Evolutionary conservation across 768 basidiomycete species (phyloP).

Genomic region (Suillus weaverae): DNA sequence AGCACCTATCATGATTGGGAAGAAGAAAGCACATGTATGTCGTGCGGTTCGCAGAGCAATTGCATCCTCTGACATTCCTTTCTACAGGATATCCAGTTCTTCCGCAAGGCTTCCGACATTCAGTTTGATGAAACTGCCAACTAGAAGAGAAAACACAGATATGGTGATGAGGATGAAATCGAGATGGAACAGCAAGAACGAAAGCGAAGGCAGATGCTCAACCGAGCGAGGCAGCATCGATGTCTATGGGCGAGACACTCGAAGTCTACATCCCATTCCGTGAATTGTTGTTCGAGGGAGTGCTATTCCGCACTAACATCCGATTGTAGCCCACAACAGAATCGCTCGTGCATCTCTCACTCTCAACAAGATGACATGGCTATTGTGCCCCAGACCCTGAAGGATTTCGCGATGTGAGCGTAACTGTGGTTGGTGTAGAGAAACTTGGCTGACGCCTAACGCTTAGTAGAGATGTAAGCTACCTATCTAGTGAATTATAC

Average conservation of each 20-base stretch:
- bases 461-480: conserved; percentile 41
- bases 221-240: conserved; percentile 81
- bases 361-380: conserved; percentile 56
- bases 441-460: not conserved
- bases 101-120: conserved; percentile 95
- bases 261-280: conserved; percentile 97
- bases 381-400: conserved; percentile 47
- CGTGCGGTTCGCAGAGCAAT: not conserved
- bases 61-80: conserved; percentile 7
- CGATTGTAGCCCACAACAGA: conserved; percentile 96
- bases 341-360: conserved; percentile 94
- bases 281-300: conserved; percentile 95
- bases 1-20: conserved; percentile 97
- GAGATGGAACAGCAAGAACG: conserved; percentile 98
- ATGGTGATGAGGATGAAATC: conserved; percentile 98
- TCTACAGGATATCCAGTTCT: conserved; percentile 91
- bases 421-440: not conserved
- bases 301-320: conserved; percentile 93
- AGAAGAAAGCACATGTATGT: conserved; percentile 93
- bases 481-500: conserved; percentile 51
- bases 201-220: conserved; percentile 82
- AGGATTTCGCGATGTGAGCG: conserved; percentile 58
- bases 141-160: conserved; percentile 92
- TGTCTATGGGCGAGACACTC: conserved; percentile 82
- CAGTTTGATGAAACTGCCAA: conserved; percentile 99